These are phyloP conservation scores for Exophiala sp. DNA, from an alignment of 2,329 filamentous ascomycete genomes.

Conservation along the genomic window DNA sequence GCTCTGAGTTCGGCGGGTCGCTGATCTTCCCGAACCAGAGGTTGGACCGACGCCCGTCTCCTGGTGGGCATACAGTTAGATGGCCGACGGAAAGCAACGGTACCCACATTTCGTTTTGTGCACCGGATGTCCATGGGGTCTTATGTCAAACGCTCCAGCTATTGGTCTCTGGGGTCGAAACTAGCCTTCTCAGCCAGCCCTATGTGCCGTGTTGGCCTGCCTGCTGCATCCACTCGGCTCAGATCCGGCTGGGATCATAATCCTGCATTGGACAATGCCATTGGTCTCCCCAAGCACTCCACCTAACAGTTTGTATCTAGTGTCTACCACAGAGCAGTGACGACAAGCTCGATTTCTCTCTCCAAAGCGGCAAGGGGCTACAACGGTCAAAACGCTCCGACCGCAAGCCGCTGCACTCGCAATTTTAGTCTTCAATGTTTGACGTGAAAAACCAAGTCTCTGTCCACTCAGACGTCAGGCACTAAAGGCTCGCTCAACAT, in stretches of 20 bases:
- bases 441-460: constrained; percentile 20
- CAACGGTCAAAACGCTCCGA: constrained; percentile 27
- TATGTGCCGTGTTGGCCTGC: neutral
- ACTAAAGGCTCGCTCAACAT: constrained; percentile 2
- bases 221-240: constrained; percentile 7
- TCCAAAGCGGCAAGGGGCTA: constrained; percentile 7
- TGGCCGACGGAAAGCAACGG: too few species aligned
- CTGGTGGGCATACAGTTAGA: neutral
- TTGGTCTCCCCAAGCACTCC: constrained; percentile 6
- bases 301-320: too few species aligned
- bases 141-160: neutral
- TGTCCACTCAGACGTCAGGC: constrained; percentile 11
- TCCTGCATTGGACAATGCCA: neutral
- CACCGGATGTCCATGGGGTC: constrained; percentile 13
- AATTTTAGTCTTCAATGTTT: constrained; percentile 23
- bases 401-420: constrained; percentile 20
- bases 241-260: constrained; percentile 20
- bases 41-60: constrained; percentile 4
- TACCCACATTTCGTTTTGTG: constrained; percentile 9
- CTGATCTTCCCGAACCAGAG: constrained; percentile 23
- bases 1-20: constrained; percentile 9
- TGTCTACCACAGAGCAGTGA: neutral
- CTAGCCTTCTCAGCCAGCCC: constrained; percentile 15
- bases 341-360: neutral
- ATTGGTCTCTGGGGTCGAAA: neutral